Evolutionary conservation across 495 filamentous ascomycete genomes (phyloP), one percentile per base, ranked within the genome.

Genomic region (Extremus antarcticus): DNA sequence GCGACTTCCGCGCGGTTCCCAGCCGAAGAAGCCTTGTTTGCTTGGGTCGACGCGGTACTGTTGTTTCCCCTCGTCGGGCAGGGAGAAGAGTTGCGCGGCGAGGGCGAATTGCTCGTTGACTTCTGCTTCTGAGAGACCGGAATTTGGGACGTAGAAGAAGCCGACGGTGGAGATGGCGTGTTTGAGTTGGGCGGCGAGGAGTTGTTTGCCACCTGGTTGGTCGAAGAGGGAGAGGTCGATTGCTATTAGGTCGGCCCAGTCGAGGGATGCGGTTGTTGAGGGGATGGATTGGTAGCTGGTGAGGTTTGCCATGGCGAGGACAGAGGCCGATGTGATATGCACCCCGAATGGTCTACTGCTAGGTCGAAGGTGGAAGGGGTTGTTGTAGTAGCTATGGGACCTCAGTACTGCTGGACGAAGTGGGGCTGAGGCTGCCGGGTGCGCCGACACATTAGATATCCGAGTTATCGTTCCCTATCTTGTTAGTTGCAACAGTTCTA

Each of bases 61-160:
- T 13, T 15, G 39, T 38, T 45, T 53, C 51, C 45, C 51, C 4
- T 21, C 51, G 15, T 47, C 25, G 8, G 7, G 76, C 0, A 84
- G 72, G 10, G 70, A 63, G 63, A 78, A 78, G 61, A 80, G 75
- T 21, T 73, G 71, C 41, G 72, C 71, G 21, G 71, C 78, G 0
- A 81, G 61, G 39, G 76, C 74, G 52, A 79, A 82, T 53, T 82
- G 79, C 25, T 69, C 69, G 48, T 75, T 69, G 7, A 82, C 70
- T 59, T 79, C 73, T 50, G 80, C 78, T 54, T 80, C 70, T 40
- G 66, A 69, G 48, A 81, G 74, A 29, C 76, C 77, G 55, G 77
- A 75, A 61, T 75, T 73, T 39, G 68, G 72, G 1, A 80, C 74
- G 57, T 78, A 78, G 65, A 81, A 80, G 63, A 80, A 81, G 11